These are phyloP conservation scores for Extremus antarcticus DNA, from an alignment of 495 filamentous ascomycete species.

Conservation along the genomic window DNA sequence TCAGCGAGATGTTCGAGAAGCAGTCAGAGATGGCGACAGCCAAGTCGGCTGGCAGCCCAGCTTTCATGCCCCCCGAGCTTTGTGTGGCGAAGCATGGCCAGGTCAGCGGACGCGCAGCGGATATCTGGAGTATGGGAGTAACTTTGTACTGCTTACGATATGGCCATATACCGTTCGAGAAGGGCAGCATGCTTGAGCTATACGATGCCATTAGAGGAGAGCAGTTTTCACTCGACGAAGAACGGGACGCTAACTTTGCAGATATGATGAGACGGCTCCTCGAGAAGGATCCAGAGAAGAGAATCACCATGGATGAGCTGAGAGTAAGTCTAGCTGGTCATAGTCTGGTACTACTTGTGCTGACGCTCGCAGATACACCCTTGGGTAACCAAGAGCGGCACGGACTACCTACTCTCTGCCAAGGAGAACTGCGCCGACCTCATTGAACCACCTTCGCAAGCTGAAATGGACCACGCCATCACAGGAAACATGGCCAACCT, in stretches of 20 bases:
- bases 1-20: conserved; percentile 97
- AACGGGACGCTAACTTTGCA: conserved; percentile 26
- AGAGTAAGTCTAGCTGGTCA: conserved; percentile 45
- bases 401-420: conserved; percentile 65
- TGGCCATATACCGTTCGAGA: conserved; percentile 75
- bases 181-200: conserved; percentile 66
- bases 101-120: conserved; percentile 78
- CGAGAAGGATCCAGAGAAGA: conserved; percentile 49
- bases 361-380: conserved; percentile 58
- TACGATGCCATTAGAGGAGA: conserved; percentile 79
- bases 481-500: conserved; percentile 76
- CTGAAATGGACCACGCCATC: conserved; percentile 83
- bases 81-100: conserved; percentile 83
- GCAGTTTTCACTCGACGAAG: conserved; percentile 34
- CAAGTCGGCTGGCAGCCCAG: conserved; percentile 90
- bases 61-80: conserved; percentile 87
- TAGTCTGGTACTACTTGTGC: not conserved
- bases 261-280: conserved; percentile 29
- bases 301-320: conserved; percentile 72
- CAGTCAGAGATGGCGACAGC: conserved; percentile 78
- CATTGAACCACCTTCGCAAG: conserved; percentile 70
- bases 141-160: conserved; percentile 89
- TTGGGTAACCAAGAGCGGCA: conserved; percentile 80
- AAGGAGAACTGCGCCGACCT: conserved; percentile 80
- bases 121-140: conserved; percentile 98